These are phyloP conservation scores for Nymphaea thermarum DNA, from an alignment of 164 flowering plant genomes.

Conservation along the genomic window DNA sequence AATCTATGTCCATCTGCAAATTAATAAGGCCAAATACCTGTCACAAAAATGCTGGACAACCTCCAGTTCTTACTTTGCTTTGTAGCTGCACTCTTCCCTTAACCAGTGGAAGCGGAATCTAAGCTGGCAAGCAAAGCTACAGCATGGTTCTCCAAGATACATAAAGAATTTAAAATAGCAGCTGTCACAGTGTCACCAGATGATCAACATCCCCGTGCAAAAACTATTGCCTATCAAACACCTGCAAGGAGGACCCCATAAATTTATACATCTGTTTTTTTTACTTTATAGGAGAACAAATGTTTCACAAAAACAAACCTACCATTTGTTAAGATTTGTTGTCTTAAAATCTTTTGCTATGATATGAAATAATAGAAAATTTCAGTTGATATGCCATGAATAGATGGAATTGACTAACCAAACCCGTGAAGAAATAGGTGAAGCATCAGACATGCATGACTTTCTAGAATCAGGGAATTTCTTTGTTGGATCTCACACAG, in stretches of 20 bases:
- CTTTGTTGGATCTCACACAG: too few species aligned
- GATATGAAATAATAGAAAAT: neutral
- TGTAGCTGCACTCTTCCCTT: neutral
- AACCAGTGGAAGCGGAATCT: neutral
- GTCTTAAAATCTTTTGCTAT: too few species aligned
- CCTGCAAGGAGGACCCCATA: neutral
- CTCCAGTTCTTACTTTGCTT: neutral
- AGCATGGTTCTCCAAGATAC: neutral
- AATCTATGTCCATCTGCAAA: neutral
- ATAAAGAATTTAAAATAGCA: neutral
- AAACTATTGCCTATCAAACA: neutral
- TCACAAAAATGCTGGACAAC: neutral
- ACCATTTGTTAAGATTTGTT: too few species aligned
- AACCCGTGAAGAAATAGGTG: too few species aligned
- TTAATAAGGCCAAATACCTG: neutral
- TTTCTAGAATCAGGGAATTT: too few species aligned
- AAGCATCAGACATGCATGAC: too few species aligned
- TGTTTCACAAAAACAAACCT: too few species aligned
- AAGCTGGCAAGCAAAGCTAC: neutral
- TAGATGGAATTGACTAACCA: too few species aligned
- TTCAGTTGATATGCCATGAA: neutral
- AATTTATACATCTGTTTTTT: neutral
- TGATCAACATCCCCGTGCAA: neutral
- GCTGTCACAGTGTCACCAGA: neutral
- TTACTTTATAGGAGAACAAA: too few species aligned